phyloP scores from a whole-genome alignment of 352 stramenopile genomes.

The Pythium vanterpoolii region DNA sequence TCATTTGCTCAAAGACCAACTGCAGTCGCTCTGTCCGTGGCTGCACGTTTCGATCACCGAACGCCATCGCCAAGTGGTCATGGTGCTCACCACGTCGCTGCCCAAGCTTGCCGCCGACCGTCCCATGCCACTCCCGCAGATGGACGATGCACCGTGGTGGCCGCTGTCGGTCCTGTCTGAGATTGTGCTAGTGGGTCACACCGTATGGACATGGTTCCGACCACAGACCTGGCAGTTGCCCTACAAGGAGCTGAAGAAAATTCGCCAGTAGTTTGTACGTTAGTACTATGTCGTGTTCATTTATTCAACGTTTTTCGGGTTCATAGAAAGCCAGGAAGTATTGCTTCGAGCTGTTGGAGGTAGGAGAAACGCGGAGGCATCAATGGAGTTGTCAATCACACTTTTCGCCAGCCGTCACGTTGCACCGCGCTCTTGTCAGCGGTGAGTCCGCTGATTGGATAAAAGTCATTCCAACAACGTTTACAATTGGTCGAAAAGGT shows the following conservation, averaged over 20 bases:
- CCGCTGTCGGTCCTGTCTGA: background rate
- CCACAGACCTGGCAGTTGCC: background rate
- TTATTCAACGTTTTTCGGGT: too few species aligned
- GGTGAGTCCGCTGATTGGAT: too few species aligned
- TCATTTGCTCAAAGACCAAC: slow-evolving; percentile 3
- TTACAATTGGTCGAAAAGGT: background rate
- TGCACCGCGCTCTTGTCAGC: too few species aligned
- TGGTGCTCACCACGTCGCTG: slow-evolving; percentile 1
- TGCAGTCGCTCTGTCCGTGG: slow-evolving; percentile 10
- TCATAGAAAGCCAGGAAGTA: too few species aligned
- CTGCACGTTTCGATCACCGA: slow-evolving; percentile 15
- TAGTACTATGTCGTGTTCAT: background rate
- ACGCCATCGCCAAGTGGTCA: slow-evolving; percentile 11
- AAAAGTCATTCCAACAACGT: background rate
- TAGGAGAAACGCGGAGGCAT: too few species aligned
- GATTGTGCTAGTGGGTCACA: background rate
- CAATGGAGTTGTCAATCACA: too few species aligned
- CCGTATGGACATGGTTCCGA: background rate
- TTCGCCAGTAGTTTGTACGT: too few species aligned
- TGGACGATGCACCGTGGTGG: background rate
- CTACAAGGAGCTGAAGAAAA: background rate
- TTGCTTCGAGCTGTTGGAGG: too few species aligned
- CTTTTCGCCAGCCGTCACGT: too few species aligned
- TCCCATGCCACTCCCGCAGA: background rate
- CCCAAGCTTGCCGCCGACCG: background rate